Percentiles rank a stretch among this genome's conserved stretches.
Evolutionary conservation across 495 filamentous ascomycete genomes (phyloP).

Genomic region (Penicillium psychrofluorescens): DNA sequence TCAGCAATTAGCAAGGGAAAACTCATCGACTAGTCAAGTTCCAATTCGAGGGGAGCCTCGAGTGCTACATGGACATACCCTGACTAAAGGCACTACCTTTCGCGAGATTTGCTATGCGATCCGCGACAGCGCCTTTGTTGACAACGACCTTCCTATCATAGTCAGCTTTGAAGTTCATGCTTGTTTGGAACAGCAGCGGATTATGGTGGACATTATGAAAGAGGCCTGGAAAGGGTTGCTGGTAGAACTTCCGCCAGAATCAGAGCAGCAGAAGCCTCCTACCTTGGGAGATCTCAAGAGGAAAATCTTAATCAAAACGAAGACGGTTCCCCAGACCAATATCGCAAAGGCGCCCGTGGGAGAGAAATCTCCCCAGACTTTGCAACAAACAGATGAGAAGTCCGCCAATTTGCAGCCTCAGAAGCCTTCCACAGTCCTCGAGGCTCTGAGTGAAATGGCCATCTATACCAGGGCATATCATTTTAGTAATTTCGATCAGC

Average conservation of each 20-base stretch:
- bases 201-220: conserved; percentile 84
- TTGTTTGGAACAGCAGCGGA: conserved; percentile 66
- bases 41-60: conserved; percentile 54
- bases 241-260: conserved; percentile 48
- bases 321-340: conserved; percentile 45
- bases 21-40: conserved; percentile 5
- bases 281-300: conserved; percentile 55
- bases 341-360: conserved; percentile 21
- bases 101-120: conserved; percentile 77
- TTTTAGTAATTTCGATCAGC: conserved; percentile 61
- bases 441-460: conserved; percentile 64
- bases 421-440: conserved; percentile 65
- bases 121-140: conserved; percentile 67
- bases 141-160: conserved; percentile 71
- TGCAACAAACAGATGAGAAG: conserved; percentile 3
- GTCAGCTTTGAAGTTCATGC: conserved; percentile 89
- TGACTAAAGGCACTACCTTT: conserved; percentile 82
- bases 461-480: conserved; percentile 77
- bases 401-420: conserved; percentile 10
- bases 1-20: background rate
- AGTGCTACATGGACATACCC: conserved; percentile 83
- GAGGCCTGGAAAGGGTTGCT: conserved; percentile 67
- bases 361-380: conserved; percentile 13
- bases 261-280: conserved; percentile 50
- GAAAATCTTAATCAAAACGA: conserved; percentile 90